These are phyloP conservation scores for Pseudomonodictys pantanalensis DNA, from an alignment of 495 filamentous ascomycete genomes.

Conservation along the genomic window DNA sequence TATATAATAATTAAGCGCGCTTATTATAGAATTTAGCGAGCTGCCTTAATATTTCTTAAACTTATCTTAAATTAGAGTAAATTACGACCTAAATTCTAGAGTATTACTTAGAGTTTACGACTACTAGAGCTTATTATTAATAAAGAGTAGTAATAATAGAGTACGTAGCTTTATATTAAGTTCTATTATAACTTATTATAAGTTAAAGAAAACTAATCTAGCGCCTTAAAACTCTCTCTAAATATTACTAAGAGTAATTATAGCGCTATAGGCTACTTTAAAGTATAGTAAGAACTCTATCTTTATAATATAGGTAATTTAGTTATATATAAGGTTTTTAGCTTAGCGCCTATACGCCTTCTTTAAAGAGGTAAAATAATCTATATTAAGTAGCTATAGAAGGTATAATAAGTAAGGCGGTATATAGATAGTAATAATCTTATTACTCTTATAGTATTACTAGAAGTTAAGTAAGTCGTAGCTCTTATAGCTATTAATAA, in stretches of 20 bases:
- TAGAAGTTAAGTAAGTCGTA: neutral
- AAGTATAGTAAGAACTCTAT: neutral
- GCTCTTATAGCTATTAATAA: conserved; percentile 5
- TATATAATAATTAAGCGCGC: neutral
- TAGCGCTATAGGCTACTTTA: neutral
- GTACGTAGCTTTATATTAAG: neutral
- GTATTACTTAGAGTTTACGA: neutral
- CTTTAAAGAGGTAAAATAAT: neutral
- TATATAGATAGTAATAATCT: conserved; percentile 4
- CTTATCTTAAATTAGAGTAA: neutral
- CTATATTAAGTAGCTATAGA: no score
- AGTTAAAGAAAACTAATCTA: neutral
- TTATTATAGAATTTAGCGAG: neutral
- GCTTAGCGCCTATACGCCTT: neutral
- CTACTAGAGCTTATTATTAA: neutral
- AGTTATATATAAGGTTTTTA: neutral
- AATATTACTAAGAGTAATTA: neutral
- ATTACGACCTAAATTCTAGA: neutral
- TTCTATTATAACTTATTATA: neutral
- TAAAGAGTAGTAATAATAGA: conserved; percentile 1
- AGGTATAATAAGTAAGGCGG: neutral
- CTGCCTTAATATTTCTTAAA: neutral
- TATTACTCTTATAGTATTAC: neutral
- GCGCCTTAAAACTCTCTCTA: neutral
- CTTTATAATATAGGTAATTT: neutral